A percentile compares a stretch with the other conserved stretches of the same genome.
phyloP scores from a whole-genome alignment of 495 filamentous ascomycete genomes.

The Penicillium tannophilum region DNA sequence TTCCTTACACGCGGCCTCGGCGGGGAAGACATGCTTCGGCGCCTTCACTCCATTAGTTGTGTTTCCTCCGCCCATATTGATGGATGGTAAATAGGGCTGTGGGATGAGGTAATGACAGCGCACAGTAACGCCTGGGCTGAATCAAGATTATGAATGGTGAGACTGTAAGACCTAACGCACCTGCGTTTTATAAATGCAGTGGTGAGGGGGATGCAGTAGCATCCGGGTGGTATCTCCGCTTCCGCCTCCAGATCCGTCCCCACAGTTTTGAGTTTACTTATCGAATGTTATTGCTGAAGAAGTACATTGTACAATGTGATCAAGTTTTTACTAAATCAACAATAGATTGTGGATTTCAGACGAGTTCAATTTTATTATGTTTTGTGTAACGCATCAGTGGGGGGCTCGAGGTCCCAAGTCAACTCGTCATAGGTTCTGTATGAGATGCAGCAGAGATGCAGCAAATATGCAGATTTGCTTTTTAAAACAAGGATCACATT shows the following conservation, averaged over 20 bases:
- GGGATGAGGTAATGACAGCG: background rate
- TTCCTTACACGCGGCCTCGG: slow-evolving; percentile 43
- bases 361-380: background rate
- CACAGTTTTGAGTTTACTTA: slow-evolving; percentile 7
- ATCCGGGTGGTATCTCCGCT: slow-evolving; percentile 29
- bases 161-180: slow-evolving; percentile 5
- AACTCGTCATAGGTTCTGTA: background rate
- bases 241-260: slow-evolving; percentile 30
- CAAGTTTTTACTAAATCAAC: background rate
- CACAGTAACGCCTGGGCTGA: background rate
- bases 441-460: background rate
- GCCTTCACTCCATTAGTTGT: slow-evolving; percentile 19
- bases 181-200: slow-evolving; percentile 18
- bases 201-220: slow-evolving; percentile 6
- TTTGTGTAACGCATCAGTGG: background rate
- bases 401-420: background rate
- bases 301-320: background rate
- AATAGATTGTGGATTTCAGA: background rate
- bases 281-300: background rate
- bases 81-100: background rate
- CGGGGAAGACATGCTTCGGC: slow-evolving; percentile 38
- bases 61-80: slow-evolving; percentile 19
- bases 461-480: background rate
- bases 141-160: background rate
- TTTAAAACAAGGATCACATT: background rate